A percentile compares a stretch with the other conserved stretches of the same genome.
These are phyloP conservation scores for Ambrosia hybrid DNA, from an alignment of 140 eudicot genomes.

Conservation along the genomic window DNA sequence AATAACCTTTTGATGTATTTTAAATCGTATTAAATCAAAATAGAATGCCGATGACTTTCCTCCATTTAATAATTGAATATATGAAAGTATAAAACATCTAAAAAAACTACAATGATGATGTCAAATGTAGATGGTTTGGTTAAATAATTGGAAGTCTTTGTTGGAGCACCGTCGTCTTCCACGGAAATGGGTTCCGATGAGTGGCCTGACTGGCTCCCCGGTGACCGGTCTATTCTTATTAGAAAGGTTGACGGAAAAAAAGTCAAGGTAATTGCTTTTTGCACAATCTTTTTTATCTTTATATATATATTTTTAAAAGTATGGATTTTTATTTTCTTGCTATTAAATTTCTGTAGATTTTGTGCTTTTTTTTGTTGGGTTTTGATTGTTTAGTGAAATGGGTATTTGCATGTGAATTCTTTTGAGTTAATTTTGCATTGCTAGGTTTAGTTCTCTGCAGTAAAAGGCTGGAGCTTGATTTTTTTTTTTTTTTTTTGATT, in stretches of 20 bases:
- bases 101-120: too few species aligned
- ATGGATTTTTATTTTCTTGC: slow-evolving; percentile 12
- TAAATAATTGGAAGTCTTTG: too few species aligned
- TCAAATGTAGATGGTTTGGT: too few species aligned
- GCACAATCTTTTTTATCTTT: too few species aligned
- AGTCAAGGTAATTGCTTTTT: slow-evolving; percentile 45
- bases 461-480: too few species aligned
- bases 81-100: too few species aligned
- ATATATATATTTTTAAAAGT: not conserved
- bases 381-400: not conserved
- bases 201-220: slow-evolving; percentile 65
- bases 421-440: slow-evolving; percentile 17
- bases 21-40: too few species aligned
- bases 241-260: slow-evolving; percentile 38
- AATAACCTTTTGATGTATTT: too few species aligned
- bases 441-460: not conserved
- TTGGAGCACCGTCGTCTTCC: not conserved
- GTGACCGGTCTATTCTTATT: slow-evolving; percentile 53
- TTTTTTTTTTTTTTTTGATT: not conserved
- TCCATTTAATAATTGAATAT: too few species aligned
- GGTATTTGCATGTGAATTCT: slow-evolving; percentile 21
- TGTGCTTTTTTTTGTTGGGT: not conserved
- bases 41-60: too few species aligned
- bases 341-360: not conserved
- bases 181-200: slow-evolving; percentile 47